Evolutionary conservation across 257 asterid species (phyloP).

Genomic region (Solanum phureja): DNA sequence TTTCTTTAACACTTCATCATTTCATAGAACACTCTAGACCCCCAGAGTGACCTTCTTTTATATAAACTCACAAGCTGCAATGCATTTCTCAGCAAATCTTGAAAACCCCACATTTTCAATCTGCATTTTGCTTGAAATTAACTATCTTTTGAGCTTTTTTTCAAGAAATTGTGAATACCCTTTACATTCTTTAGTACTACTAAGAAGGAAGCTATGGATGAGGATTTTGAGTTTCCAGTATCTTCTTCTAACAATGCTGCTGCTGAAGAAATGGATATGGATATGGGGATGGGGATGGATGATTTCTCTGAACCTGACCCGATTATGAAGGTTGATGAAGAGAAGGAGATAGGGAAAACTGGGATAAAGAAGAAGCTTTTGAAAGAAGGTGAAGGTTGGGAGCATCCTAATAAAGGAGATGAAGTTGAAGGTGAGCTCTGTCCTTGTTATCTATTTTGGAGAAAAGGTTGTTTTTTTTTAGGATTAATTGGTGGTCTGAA

Average conservation of each 20-base stretch:
- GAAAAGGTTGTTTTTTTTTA: not conserved
- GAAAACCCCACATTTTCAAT: not conserved
- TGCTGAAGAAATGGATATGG: not conserved
- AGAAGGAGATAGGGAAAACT: conserved; percentile 22
- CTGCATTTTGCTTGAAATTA: not conserved
- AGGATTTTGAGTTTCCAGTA: conserved; percentile 24
- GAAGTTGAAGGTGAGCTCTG: conserved; percentile 30
- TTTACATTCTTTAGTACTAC: not conserved
- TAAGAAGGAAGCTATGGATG: conserved; percentile 16
- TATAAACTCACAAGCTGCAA: not conserved
- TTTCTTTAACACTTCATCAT: not conserved
- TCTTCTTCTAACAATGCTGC: conserved; percentile 3
- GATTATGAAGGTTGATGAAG: conserved; percentile 25
- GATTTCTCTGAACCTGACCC: conserved; percentile 5
- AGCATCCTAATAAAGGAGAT: conserved; percentile 27
- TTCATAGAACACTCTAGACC: not conserved
- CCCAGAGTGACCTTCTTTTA: not conserved
- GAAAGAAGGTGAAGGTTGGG: conserved; percentile 38
- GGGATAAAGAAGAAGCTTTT: conserved; percentile 37
- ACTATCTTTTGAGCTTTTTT: not conserved
- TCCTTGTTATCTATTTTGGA: not conserved
- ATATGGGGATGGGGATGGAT: not conserved
- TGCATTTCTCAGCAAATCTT: not conserved
- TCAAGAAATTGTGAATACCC: not conserved
- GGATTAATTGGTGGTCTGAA: not conserved